phyloP scores from a whole-genome alignment of 768 basidiomycete genomes.

The Panus rudis region DNA sequence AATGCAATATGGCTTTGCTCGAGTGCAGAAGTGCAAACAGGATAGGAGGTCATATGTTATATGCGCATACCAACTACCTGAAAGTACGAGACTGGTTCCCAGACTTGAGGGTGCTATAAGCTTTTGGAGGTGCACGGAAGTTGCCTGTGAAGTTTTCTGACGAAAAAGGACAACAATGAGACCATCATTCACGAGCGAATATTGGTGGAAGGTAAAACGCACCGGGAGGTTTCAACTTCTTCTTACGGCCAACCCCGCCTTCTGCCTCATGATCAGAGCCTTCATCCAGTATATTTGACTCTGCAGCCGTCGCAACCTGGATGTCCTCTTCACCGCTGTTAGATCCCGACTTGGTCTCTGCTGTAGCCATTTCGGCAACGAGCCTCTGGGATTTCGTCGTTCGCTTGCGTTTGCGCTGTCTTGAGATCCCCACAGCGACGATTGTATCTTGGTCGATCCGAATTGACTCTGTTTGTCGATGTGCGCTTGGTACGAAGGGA shows the following conservation, averaged over 20 bases:
- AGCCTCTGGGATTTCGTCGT: slow-evolving; percentile 24
- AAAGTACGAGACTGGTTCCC: slow-evolving; percentile 71
- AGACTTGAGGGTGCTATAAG: slow-evolving; percentile 55
- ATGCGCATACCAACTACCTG: slow-evolving; percentile 35
- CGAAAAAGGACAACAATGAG: slow-evolving; percentile 1
- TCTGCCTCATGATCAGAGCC: slow-evolving; percentile 21
- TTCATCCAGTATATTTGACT: slow-evolving; percentile 38
- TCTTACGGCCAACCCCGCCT: slow-evolving; percentile 30
- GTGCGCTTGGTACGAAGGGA: too few species aligned
- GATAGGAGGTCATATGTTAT: too few species aligned
- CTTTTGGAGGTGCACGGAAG: slow-evolving; percentile 61
- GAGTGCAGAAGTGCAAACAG: too few species aligned
- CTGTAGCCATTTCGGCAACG: slow-evolving; percentile 7
- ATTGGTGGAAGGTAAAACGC: not conserved
- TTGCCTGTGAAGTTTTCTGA: slow-evolving; percentile 29
- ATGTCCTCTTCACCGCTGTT: slow-evolving; percentile 11
- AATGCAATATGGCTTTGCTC: too few species aligned
- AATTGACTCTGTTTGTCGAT: too few species aligned
- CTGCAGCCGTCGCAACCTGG: too few species aligned
- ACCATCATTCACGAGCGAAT: not conserved
- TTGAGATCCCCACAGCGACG: slow-evolving; percentile 61
- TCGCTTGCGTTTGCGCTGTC: slow-evolving; percentile 62
- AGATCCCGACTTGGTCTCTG: slow-evolving; percentile 12
- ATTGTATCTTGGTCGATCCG: slow-evolving; percentile 35
- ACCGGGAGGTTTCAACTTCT: slow-evolving; percentile 40